A percentile compares a stretch with the other conserved stretches of the same genome.
These are phyloP conservation scores for Xylaria digitata DNA, from an alignment of 2,329 filamentous ascomycete genomes.

Conservation along the genomic window DNA sequence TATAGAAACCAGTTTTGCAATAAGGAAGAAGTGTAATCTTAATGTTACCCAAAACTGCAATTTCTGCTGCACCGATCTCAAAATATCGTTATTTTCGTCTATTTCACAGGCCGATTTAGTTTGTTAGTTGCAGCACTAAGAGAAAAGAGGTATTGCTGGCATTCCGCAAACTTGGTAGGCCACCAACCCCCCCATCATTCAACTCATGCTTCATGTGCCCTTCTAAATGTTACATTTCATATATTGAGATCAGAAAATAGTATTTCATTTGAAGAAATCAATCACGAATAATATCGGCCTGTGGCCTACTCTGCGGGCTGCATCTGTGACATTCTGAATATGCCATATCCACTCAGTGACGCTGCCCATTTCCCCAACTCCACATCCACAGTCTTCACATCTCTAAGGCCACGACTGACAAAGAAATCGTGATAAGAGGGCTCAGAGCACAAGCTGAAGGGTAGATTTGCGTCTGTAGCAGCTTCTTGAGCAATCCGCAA, in stretches of 20 bases:
- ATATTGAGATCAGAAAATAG: not conserved
- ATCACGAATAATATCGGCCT: too few relatives aligned
- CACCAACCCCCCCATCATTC: not conserved
- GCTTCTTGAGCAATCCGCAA: slow-evolving; percentile 11
- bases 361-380: slow-evolving; percentile 30
- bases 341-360: slow-evolving; percentile 30
- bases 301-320: not conserved
- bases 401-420: slow-evolving; percentile 25
- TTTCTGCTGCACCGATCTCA: too few relatives aligned
- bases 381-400: slow-evolving; percentile 26
- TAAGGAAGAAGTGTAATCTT: too few relatives aligned
- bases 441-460: slow-evolving; percentile 27
- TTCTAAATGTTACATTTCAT: not conserved
- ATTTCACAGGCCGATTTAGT: too few relatives aligned
- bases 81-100: too few relatives aligned
- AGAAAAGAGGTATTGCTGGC: too few relatives aligned
- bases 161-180: too few relatives aligned
- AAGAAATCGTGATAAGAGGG: slow-evolving; percentile 34
- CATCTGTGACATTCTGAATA: slow-evolving; percentile 35
- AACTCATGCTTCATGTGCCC: not conserved
- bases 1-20: too few relatives aligned
- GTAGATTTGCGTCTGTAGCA: slow-evolving; percentile 12
- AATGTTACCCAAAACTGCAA: too few relatives aligned
- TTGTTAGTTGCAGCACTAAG: too few relatives aligned
- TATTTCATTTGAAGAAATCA: too few relatives aligned